Percentiles rank a stretch among this genome's conserved stretches.
Evolutionary conservation across 2,329 filamentous ascomycete species (phyloP).

Genomic region (Sporothrix brasiliensis): DNA sequence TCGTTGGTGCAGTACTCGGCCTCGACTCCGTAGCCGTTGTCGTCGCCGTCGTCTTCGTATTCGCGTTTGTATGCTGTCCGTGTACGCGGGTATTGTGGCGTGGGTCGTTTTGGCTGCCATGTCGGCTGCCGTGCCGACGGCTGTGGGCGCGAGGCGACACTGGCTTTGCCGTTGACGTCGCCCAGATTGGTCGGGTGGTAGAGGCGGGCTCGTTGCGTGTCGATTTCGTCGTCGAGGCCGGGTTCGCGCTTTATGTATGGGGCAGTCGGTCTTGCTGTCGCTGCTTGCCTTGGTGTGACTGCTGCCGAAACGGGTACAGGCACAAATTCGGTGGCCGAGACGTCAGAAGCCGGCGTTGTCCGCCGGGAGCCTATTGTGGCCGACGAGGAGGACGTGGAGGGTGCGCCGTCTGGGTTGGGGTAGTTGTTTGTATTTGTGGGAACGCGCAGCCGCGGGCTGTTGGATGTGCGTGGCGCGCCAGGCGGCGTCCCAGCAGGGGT

Average conservation of each 20-base stretch:
- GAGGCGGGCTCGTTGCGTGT: not conserved
- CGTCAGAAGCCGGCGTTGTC: slow-evolving; percentile 23
- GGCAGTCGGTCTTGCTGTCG: no score
- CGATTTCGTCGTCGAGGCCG: not conserved
- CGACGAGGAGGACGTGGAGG: slow-evolving; percentile 21
- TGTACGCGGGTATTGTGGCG: not conserved
- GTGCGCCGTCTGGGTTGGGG: not conserved
- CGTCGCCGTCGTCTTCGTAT: not conserved
- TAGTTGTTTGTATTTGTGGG: not conserved
- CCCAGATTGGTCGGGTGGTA: not conserved
- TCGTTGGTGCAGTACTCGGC: not conserved
- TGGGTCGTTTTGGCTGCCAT: not conserved
- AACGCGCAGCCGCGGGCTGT: not conserved
- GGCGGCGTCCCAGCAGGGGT: not conserved
- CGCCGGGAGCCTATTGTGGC: slow-evolving; percentile 13
- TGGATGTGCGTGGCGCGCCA: not conserved
- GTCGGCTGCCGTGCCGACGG: not conserved
- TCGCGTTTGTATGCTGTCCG: slow-evolving; percentile 2
- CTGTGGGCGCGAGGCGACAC: no score
- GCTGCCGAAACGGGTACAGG: not conserved
- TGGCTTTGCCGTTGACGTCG: slow-evolving; percentile 14
- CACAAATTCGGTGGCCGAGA: not conserved
- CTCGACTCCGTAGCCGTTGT: not conserved
- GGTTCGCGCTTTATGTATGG: not conserved
- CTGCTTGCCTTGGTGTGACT: not conserved